Percentiles rank a stretch among this genome's conserved stretches.
phyloP scores from a whole-genome alignment of 352 stramenopile genomes.

The Blastocystis sp. region DNA sequence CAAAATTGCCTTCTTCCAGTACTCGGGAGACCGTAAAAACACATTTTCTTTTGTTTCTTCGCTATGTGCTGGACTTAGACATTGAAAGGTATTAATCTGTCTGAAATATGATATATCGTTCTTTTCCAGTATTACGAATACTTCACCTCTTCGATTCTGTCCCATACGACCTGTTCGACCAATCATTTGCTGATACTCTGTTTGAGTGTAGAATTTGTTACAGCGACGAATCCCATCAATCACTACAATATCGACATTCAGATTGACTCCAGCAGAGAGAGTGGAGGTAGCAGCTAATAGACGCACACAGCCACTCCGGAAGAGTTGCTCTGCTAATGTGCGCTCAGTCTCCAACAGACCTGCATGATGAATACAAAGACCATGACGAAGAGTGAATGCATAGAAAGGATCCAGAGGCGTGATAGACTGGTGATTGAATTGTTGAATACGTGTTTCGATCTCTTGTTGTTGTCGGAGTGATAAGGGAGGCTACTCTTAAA shows the following conservation, averaged over 20 bases:
- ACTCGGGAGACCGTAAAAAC: not conserved
- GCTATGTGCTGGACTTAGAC: no score
- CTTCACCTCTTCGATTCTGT: not conserved
- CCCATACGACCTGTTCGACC: conserved; percentile 40
- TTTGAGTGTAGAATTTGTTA: not conserved
- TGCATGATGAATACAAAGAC: conserved; percentile 9
- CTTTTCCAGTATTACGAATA: not conserved
- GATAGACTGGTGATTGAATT: not conserved
- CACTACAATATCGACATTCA: conserved; percentile 16
- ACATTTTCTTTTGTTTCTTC: no score
- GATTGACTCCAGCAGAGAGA: conserved; percentile 35
- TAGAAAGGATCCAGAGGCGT: not conserved
- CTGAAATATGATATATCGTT: not conserved
- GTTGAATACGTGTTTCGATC: not conserved
- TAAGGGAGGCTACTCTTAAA: not conserved
- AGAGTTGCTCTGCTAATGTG: not conserved
- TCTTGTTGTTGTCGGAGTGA: not conserved
- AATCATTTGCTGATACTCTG: conserved; percentile 31
- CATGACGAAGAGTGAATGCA: not conserved
- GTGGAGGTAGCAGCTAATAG: conserved; percentile 14
- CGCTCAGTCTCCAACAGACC: conserved; percentile 1
- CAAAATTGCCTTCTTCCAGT: not conserved
- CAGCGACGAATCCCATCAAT: not conserved
- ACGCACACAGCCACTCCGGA: conserved; percentile 4
- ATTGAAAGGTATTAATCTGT: not conserved